phyloP scores from a whole-genome alignment of 2,329 filamentous ascomycete species.

The Teratosphaeria viscida region DNA sequence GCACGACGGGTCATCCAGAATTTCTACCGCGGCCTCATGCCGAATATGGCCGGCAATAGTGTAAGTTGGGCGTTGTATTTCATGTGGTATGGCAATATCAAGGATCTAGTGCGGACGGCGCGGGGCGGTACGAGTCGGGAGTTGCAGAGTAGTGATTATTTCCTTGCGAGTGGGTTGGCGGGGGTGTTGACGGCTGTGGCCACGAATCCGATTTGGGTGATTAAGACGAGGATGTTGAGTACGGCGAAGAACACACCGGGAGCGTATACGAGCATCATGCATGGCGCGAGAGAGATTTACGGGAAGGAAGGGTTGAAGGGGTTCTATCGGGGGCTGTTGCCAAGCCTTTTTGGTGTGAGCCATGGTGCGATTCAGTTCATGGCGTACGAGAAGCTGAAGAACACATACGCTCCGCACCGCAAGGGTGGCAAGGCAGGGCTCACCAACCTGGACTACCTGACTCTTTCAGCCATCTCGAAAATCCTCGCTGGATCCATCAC shows the following conservation, averaged over 20 bases:
- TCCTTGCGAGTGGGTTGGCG: constrained; percentile 58
- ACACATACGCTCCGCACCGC: constrained; percentile 41
- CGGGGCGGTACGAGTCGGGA: constrained; percentile 25
- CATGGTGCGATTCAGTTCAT: constrained; percentile 95
- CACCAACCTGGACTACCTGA: constrained; percentile 66
- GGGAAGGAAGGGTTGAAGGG: constrained; percentile 62
- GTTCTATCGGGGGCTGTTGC: constrained; percentile 78
- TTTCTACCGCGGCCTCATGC: constrained; percentile 80
- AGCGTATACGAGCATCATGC: constrained; percentile 69
- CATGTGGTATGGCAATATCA: constrained; percentile 56
- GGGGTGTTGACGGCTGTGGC: constrained; percentile 68
- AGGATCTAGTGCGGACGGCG: constrained; percentile 40
- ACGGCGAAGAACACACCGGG: constrained; percentile 63
- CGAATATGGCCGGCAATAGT: constrained; percentile 85
- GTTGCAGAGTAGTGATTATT: constrained; percentile 62
- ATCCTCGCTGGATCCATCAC: constrained; percentile 80
- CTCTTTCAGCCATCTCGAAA: constrained; percentile 71
- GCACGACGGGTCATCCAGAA: constrained; percentile 32
- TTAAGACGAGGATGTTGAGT: constrained; percentile 94
- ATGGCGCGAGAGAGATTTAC: constrained; percentile 59
- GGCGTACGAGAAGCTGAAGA: constrained; percentile 72
- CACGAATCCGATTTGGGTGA: constrained; percentile 95
- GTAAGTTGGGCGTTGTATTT: constrained; percentile 90
- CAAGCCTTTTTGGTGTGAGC: constrained; percentile 74
- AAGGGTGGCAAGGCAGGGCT: constrained; percentile 36